Evolutionary conservation across 345 rosid species (phyloP).

Genomic region (Carallia brachiata): DNA sequence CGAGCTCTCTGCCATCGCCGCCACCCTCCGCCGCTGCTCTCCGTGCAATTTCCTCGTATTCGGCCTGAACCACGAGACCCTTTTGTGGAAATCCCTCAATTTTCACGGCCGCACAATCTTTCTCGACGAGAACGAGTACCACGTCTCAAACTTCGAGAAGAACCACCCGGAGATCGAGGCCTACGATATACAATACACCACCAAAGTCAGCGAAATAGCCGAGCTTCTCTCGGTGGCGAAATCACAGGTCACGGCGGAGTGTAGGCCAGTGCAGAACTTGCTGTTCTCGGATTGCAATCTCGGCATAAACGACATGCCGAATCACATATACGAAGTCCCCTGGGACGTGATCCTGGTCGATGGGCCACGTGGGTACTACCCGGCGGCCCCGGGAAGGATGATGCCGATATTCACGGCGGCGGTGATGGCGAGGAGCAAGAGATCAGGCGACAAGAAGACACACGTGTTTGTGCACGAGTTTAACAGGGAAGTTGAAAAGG

Average conservation of each 20-base stretch:
- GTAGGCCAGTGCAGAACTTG: conserved; percentile 86
- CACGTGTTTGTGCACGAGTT: conserved; percentile 83
- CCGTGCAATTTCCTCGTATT: conserved; percentile 69
- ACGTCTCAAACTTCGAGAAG: conserved; percentile 61
- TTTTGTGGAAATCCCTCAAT: conserved; percentile 77
- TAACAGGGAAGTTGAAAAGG: conserved; percentile 63
- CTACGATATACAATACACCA: conserved; percentile 73
- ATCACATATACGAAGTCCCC: conserved; percentile 66
- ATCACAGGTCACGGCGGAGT: conserved; percentile 42
- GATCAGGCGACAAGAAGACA: conserved; percentile 35
- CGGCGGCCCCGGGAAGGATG: conserved; percentile 78
- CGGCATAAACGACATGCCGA: conserved; percentile 78
- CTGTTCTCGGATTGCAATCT: conserved; percentile 81
- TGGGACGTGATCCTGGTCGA: conserved; percentile 88
- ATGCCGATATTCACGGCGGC: conserved; percentile 76
- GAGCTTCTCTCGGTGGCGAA: conserved; percentile 39
- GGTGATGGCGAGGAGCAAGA: conserved; percentile 70
- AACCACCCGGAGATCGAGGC: conserved; percentile 62
- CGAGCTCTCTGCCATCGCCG: conserved; percentile 61
- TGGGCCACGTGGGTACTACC: conserved; percentile 69
- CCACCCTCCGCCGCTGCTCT: conserved; percentile 45
- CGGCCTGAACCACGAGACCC: conserved; percentile 82
- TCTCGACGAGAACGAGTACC: conserved; percentile 72
- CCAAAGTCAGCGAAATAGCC: conserved; percentile 56
- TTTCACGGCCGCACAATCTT: conserved; percentile 69